phyloP scores from a whole-genome alignment of 352 stramenopile genomes.

The Detonula confervacea region DNA sequence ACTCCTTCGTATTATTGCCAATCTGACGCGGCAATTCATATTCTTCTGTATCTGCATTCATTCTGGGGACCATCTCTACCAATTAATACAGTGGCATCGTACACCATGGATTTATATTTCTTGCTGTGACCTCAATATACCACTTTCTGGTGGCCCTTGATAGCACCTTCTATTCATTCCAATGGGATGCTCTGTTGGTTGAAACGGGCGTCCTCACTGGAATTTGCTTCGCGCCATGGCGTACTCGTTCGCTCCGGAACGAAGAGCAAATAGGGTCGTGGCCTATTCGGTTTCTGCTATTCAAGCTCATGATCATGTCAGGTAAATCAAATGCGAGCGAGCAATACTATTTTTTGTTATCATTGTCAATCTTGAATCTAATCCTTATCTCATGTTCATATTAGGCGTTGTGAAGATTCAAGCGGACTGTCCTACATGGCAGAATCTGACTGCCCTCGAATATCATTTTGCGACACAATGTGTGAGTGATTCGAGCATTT shows the following conservation, averaged over 20 bases:
- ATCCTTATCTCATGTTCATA: slow-evolving; percentile 89
- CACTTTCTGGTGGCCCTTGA: slow-evolving; percentile 88
- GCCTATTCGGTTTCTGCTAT: slow-evolving; percentile 89
- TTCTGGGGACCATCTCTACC: too few relatives aligned
- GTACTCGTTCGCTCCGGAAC: slow-evolving; percentile 11
- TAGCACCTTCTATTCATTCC: slow-evolving; percentile 90
- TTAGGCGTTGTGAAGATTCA: slow-evolving; percentile 91
- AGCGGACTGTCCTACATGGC: slow-evolving; percentile 90
- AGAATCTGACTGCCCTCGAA: slow-evolving; percentile 89
- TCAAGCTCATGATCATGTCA: slow-evolving; percentile 95
- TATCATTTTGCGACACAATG: slow-evolving; percentile 92
- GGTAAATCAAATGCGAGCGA: too few relatives aligned
- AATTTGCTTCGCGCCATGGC: slow-evolving; percentile 59
- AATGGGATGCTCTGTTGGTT: slow-evolving; percentile 92
- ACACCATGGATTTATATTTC: slow-evolving; percentile 61
- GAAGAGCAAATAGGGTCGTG: slow-evolving; percentile 57
- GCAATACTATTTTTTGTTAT: too few relatives aligned
- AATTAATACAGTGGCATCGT: slow-evolving; percentile 58
- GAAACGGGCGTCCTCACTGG: slow-evolving; percentile 88
- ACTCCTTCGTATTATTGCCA: not conserved
- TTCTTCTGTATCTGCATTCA: too few relatives aligned
- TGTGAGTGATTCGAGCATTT: not conserved
- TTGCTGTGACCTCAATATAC: slow-evolving; percentile 75
- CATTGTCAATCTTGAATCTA: too few relatives aligned
- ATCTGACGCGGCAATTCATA: not conserved